Evolutionary conservation across 2,329 filamentous ascomycete genomes (phyloP), one percentile per base, ranked within the genome.

Genomic region (Talaromyces sp.): DNA sequence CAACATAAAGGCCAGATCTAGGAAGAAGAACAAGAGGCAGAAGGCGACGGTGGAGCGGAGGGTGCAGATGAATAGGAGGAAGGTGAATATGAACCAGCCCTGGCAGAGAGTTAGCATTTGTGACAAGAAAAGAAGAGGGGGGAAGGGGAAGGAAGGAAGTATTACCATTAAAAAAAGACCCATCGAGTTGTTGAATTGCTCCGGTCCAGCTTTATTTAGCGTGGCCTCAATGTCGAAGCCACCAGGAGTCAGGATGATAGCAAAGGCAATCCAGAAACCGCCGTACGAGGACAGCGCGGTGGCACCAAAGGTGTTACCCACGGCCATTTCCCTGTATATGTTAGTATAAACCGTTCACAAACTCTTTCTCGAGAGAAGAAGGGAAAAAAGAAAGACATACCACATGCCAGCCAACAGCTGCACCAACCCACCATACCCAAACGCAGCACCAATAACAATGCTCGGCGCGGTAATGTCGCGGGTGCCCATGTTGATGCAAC

Each of bases 361-460:
- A 30, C 18, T 34, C 16, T 18, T 8, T 12, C 33, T 10, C 10
- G 27, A 18, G 16, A 31, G 23, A 33, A 27, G 9, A 5, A 52
- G 4, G 44, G 5, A 27, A 55, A 18, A 31, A 42, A 10, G 14
- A 50, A 53, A 18, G 9, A 79, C 79, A 65, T 83, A 92, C 91
- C 91, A 95, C 91, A 94, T 95, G 79, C 91, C 91, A 66, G 90
- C 89, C 27, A 91, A 80, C 57, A 94, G 81, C 79, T 95, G 91
- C 50, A 93, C 86, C 16, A 92, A 80, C 69, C 90, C 90, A 69
- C 90, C 90, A 73, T 93, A 93, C 28, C 84, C 90, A 68, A 89
- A 88, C 5, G 89, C 89, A 16, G 89, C 77, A 12, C 85, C 84
- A 9, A 92, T 81, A 52, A 89, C 86, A 60, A 94, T 83, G 72